Evolutionary conservation across 2,329 filamentous ascomycete genomes (phyloP), one percentile per base, ranked within the genome.

Genomic region (Diaporthe destruens): DNA sequence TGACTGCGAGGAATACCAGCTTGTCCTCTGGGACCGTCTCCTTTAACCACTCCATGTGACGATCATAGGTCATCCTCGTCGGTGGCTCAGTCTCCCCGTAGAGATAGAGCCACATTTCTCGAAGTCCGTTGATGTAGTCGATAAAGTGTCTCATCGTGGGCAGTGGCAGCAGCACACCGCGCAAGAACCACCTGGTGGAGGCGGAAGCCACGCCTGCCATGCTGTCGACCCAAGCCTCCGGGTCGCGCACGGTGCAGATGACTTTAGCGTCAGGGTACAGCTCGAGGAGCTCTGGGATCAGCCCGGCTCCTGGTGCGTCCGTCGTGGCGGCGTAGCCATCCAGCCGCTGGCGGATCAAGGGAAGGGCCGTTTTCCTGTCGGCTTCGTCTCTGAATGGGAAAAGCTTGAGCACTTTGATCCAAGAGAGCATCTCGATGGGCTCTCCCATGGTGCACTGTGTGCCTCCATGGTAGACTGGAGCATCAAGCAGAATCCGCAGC

Each of bases 191-290:
- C 44, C 78, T 81, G 49, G 77, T 76, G 76, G 80, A 79, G 72
- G 81, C 78, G 70, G 74, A 77, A 74, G 80, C 80, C 63, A 81
- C 66, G 70, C 79, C 74, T 63, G 75, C 75, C 80, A 81, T 80
- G 72, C 78, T 83, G 73, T 76, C 77, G 81, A 81, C 83, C 82
- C 83, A 84, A 3, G 80, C 79, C 47, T 76, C 76, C 55, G 81
- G 77, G 71, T 82, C 80, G 65, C 83, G 79, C 1, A 81, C 83
- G 18, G 84, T 85, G 74, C 80, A 83, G 69, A 88, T 82, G 39
- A 88, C 85, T 68, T 84, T 82, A 23, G 86, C 86, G 49, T 87
- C 82, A 0, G 86, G 86, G 75, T 86, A 87, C 44, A 87, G 77
- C 49, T 83, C 81, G 77, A 88, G 78, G 69, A 87, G 80, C 74